Conservation (phyloP, 1,284 basidiomycete genomes). For the Pascua guehoae region DNA sequence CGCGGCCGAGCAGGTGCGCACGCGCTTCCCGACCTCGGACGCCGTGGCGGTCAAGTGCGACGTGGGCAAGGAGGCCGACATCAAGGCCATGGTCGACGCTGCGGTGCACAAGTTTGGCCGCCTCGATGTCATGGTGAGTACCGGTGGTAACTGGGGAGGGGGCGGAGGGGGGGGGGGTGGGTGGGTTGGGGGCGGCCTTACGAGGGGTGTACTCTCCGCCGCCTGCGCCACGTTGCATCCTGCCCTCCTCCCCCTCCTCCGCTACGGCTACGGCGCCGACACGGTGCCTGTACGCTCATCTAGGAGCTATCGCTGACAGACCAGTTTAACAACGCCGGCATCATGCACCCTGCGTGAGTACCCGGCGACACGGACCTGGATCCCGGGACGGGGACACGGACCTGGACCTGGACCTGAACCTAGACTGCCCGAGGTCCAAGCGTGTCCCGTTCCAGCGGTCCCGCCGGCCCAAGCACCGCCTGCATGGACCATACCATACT, state of each 20-base stretch:
- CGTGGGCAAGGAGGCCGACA: conserved; percentile 79
- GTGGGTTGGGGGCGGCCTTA: background rate
- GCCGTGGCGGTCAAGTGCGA: conserved; percentile 74
- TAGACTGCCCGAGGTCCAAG: background rate
- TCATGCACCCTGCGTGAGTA: conserved; percentile 74
- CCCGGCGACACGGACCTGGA: background rate
- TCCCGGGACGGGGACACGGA: background rate
- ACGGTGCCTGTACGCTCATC: no score
- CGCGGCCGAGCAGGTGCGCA: conserved; percentile 62
- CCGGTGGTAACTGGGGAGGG: no score
- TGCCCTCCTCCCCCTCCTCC: no score
- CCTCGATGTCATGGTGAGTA: conserved; percentile 80
- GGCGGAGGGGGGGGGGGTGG: no score
- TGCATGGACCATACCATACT: background rate
- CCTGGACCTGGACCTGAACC: background rate
- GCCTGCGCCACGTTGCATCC: no score
- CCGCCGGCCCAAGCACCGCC: background rate
- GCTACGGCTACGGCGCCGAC: no score
- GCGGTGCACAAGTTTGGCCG: conserved; percentile 82
- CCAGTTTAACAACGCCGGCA: conserved; percentile 86
- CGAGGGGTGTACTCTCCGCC: no score
- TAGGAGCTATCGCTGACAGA: background rate
- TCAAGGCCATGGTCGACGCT: conserved; percentile 73
- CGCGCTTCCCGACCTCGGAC: conserved; percentile 65
- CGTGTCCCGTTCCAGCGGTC: background rate